Evolutionary conservation across 2,329 filamentous ascomycete genomes (phyloP).

Genomic region (Xylariomycetidae sp.): DNA sequence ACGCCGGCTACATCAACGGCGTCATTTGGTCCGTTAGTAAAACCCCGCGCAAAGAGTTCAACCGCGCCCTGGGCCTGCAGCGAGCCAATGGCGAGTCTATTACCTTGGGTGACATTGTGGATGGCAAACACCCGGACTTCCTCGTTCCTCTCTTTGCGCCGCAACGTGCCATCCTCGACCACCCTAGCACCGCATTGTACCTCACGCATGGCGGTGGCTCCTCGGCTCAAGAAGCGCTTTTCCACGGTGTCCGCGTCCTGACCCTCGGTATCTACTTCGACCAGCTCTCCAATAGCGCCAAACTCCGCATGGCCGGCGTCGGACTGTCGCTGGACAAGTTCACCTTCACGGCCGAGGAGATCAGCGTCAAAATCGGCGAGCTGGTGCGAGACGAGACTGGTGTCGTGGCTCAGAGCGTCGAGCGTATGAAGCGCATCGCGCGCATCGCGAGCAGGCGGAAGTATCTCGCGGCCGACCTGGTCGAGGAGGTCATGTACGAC

Average conservation of each 20-base stretch:
- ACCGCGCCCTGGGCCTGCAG: slow-evolving; percentile 9
- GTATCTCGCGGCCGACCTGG: slow-evolving; percentile 32
- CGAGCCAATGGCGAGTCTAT: slow-evolving; percentile 5
- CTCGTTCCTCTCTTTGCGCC: slow-evolving; percentile 32
- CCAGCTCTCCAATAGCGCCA: slow-evolving; percentile 33
- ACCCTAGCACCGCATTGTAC: slow-evolving; percentile 29
- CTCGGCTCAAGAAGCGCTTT: slow-evolving; percentile 36
- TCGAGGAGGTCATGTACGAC: slow-evolving; percentile 38
- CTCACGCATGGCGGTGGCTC: slow-evolving; percentile 38
- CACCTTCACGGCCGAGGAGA: slow-evolving; percentile 27
- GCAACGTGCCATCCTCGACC: slow-evolving; percentile 35
- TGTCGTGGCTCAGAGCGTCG: slow-evolving; percentile 25
- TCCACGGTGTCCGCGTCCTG: slow-evolving; percentile 33
- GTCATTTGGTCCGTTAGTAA: slow-evolving; percentile 33
- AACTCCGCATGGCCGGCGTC: slow-evolving; percentile 30
- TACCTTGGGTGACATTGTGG: slow-evolving; percentile 22
- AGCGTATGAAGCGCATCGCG: slow-evolving; percentile 34
- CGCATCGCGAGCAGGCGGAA: slow-evolving; percentile 31
- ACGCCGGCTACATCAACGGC: slow-evolving; percentile 30
- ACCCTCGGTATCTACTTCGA: slow-evolving; percentile 36
- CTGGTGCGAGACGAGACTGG: slow-evolving; percentile 28
- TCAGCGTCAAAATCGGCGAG: slow-evolving; percentile 22
- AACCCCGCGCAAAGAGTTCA: slow-evolving; percentile 16
- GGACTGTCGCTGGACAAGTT: slow-evolving; percentile 33
- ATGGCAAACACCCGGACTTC: slow-evolving; percentile 24